phyloP scores from a whole-genome alignment of 768 basidiomycete genomes.

The Serendipita sp. region DNA sequence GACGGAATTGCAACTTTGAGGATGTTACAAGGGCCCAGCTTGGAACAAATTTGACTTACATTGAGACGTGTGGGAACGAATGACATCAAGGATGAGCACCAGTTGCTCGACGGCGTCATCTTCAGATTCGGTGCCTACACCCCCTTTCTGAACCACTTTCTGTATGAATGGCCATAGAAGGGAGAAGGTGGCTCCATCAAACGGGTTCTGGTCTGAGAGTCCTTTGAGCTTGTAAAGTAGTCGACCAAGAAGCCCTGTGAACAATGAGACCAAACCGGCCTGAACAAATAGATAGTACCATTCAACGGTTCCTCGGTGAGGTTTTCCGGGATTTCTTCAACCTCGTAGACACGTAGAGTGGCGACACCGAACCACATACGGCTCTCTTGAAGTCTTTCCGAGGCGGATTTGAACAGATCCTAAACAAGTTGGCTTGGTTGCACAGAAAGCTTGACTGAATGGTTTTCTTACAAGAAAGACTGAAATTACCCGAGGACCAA shows the following conservation, averaged over 20 bases:
- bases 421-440: slow-evolving; percentile 15
- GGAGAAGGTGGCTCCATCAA: slow-evolving; percentile 75
- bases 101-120: slow-evolving; percentile 74
- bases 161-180: slow-evolving; percentile 62
- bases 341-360: slow-evolving; percentile 54
- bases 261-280: neutral
- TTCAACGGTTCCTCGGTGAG: slow-evolving; percentile 54
- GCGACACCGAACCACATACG: slow-evolving; percentile 68
- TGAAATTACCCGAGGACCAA: slow-evolving; percentile 46
- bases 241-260: slow-evolving; percentile 59
- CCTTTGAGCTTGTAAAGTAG: slow-evolving; percentile 72
- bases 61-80: slow-evolving; percentile 38
- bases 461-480: slow-evolving; percentile 56
- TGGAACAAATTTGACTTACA: slow-evolving; percentile 15
- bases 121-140: slow-evolving; percentile 44
- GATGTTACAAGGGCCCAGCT: slow-evolving; percentile 1
- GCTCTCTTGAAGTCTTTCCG: slow-evolving; percentile 54
- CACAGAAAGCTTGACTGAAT: neutral
- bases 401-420: slow-evolving; percentile 55
- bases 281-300: slow-evolving; percentile 23
- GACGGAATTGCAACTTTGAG: slow-evolving; percentile 44
- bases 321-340: slow-evolving; percentile 53
- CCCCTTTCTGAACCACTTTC: slow-evolving; percentile 51
- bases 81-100: slow-evolving; percentile 48
- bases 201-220: slow-evolving; percentile 62